These are phyloP conservation scores for Didymellaceae sp. DNA, from an alignment of 2,329 filamentous ascomycete species.

Conservation along the genomic window DNA sequence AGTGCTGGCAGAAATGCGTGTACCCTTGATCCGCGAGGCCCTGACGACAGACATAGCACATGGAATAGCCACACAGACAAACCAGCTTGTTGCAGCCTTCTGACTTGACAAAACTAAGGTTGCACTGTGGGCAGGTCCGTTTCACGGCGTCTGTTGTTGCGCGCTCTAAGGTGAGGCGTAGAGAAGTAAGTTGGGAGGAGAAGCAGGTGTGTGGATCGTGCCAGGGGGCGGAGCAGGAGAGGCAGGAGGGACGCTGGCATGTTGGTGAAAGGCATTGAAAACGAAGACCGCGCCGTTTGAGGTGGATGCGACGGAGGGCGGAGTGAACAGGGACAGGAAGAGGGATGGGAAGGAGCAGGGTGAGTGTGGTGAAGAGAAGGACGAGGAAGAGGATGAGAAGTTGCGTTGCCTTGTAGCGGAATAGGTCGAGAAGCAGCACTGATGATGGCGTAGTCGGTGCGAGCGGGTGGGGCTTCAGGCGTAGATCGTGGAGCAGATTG, in stretches of 20 bases:
- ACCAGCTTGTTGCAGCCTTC: constrained; percentile 97
- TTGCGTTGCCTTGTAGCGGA: constrained; percentile 53
- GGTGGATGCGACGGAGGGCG: constrained; percentile 71
- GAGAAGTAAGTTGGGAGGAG: constrained; percentile 73
- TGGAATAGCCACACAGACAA: constrained; percentile 93
- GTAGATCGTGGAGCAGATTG: constrained; percentile 35
- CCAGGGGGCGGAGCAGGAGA: constrained; percentile 83
- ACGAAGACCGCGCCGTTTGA: constrained; percentile 73
- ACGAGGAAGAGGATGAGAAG: constrained; percentile 63
- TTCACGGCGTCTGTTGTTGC: constrained; percentile 95
- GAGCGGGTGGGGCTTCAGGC: constrained; percentile 42
- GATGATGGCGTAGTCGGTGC: constrained; percentile 34
- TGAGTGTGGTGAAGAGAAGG: constrained; percentile 35
- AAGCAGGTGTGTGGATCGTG: constrained; percentile 88
- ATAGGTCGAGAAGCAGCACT: constrained; percentile 41
- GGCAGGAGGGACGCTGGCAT: constrained; percentile 77
- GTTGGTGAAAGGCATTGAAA: constrained; percentile 76
- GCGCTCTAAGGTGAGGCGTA: constrained; percentile 88
- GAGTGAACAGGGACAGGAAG: constrained; percentile 57
- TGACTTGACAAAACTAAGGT: constrained; percentile 89
- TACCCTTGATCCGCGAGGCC: constrained; percentile 75
- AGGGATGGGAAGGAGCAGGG: constrained; percentile 33
- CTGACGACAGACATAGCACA: constrained; percentile 93
- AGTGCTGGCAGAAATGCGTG: constrained; percentile 94
- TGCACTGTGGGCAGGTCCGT: constrained; percentile 90